Base-by-base conservation (phyloP, 1,139 yeast genomes). In the Kurtzmaniella natalensis region DNA sequence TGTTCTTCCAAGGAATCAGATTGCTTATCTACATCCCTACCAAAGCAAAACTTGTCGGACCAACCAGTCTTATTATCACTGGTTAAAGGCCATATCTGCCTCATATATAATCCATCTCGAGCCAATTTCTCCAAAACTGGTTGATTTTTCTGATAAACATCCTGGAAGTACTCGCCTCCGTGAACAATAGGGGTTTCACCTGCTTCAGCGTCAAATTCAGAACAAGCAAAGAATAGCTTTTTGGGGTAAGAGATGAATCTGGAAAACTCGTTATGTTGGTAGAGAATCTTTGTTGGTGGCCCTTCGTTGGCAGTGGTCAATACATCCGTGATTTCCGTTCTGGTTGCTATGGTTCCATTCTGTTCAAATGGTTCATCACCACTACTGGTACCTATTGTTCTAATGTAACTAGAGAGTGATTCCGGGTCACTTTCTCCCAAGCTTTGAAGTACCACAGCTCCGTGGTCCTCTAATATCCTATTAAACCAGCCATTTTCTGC, bases 111-210 rank as follows among this genome's bases (percentile, higher is more conserved):
- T 2, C 61, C 62, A 18, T 39, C 40, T 5, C 35, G 31, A 2
- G 44, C 39, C n/a, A 59, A 32, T 13, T 46, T 46, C 7, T 45
- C 30, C 14, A 54, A 30, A 18, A 49, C 43, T n/a, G 48, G 49
- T 1, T 61, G 62, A 11, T 38, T 38, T 18, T 42, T 38, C 11
- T 43, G 36, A 5, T 40, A 15, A 14, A 56, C 38, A 3, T 29
- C 31, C 2, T 53, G 45, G 33, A 48, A 57, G 9, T 53, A 35
- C 31, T 59, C 64, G 11, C 51, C 55, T 4, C 59, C 60, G 39
- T 57, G 61, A 5, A 48, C 55, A 3, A 57, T 42, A 8, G 59
- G 59, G 14, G 60, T 55, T 18, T 48, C 57, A 15, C 61, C 61
- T 4, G 57, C 59, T 19, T 37, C 38, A 11, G 45, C 44, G 17